phyloP scores from a whole-genome alignment of 2,329 filamentous ascomycete species.

The Pseudodiploospora longispora region DNA sequence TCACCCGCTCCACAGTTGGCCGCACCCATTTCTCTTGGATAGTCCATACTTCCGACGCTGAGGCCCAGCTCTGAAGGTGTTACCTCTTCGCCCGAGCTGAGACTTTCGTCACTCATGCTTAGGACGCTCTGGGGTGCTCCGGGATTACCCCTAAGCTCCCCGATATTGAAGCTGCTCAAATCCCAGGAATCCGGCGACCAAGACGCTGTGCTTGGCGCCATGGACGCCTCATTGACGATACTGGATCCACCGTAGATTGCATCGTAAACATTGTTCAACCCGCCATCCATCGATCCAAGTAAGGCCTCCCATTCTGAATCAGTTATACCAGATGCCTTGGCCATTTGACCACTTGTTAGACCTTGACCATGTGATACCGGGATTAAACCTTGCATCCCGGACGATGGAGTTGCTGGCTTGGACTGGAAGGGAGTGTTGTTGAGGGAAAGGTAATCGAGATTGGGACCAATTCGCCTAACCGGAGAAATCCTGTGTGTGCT shows the following conservation, averaged over 20 bases:
- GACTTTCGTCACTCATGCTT: conserved; percentile 50
- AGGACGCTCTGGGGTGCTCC: conserved; percentile 44
- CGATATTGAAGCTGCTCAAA: conserved; percentile 40
- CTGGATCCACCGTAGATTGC: conserved; percentile 66
- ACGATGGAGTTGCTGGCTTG: conserved; percentile 40
- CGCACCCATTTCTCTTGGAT: conserved; percentile 19
- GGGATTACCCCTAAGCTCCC: conserved; percentile 35
- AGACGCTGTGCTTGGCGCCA: conserved; percentile 29
- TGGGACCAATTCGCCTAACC: conserved; percentile 22
- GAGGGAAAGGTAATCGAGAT: conserved; percentile 53
- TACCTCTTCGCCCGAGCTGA: conserved; percentile 48
- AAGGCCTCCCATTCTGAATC: conserved; percentile 75
- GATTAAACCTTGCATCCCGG: conserved; percentile 28
- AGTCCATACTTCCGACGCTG: conserved; percentile 29
- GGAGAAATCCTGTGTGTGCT: conserved; percentile 22
- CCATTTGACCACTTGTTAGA: conserved; percentile 7
- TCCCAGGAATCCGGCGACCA: conserved; percentile 55
- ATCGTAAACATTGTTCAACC: conserved; percentile 76
- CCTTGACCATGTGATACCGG: not conserved
- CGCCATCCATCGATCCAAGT: conserved; percentile 70
- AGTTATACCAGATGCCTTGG: conserved; percentile 40
- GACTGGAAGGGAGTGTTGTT: conserved; percentile 37
- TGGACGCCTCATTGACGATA: conserved; percentile 36
- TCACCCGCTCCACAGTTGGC: conserved; percentile 3
- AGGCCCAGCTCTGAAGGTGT: conserved; percentile 38